These are phyloP conservation scores for Effrenium voratum DNA, from an alignment of 73 alveolate species.

Conservation along the genomic window DNA sequence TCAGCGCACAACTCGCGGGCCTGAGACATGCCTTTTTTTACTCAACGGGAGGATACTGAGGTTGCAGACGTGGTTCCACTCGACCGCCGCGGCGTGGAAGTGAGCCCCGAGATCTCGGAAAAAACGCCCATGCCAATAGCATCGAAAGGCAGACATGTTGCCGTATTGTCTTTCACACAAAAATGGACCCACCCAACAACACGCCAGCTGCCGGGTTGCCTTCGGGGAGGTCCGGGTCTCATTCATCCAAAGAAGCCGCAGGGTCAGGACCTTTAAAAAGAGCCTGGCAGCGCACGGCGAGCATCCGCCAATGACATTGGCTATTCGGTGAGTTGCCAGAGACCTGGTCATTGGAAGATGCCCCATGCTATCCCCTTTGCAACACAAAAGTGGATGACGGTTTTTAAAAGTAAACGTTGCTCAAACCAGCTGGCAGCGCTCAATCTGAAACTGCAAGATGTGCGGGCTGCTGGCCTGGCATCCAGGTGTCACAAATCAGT, in stretches of 20 bases:
- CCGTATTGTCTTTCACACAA: too few species aligned
- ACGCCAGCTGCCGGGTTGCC: too few species aligned
- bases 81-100: too few species aligned
- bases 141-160: too few species aligned
- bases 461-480: not conserved
- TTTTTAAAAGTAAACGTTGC: too few species aligned
- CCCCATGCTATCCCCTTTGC: not conserved
- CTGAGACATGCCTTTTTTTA: too few species aligned
- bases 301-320: not conserved
- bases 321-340: not conserved
- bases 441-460: conserved; percentile 31
- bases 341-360: not conserved
- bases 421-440: conserved; percentile 22
- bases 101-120: too few species aligned
- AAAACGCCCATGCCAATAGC: too few species aligned
- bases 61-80: too few species aligned
- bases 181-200: too few species aligned
- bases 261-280: conserved; percentile 64
- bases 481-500: not conserved
- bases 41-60: too few species aligned
- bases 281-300: conserved; percentile 12
- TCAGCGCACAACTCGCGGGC: too few species aligned
- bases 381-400: not conserved
- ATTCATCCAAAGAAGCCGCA: conserved; percentile 77
- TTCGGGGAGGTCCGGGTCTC: conserved; percentile 3